Evolutionary conservation across 116 monocot genomes (phyloP).

Genomic region (Cymodocea nodosa): DNA sequence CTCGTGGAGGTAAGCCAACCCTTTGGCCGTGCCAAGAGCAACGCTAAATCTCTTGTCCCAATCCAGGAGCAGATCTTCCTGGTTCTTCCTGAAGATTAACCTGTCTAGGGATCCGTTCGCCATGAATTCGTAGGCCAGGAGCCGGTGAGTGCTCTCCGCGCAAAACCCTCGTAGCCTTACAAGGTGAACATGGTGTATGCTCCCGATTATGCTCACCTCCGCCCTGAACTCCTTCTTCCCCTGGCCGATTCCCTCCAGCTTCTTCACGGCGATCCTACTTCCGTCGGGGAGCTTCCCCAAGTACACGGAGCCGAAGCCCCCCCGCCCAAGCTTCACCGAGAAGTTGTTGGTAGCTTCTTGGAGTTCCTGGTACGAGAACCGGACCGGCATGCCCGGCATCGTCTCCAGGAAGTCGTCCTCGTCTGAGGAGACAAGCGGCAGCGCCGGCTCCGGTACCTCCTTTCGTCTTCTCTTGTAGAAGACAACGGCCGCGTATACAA

Average conservation of each 20-base stretch:
- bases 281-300: slow-evolving; percentile 56
- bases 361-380: slow-evolving; percentile 51
- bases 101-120: slow-evolving; percentile 55
- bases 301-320: slow-evolving; percentile 86
- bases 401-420: slow-evolving; percentile 36
- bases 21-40: slow-evolving; percentile 70
- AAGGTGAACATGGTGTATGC: slow-evolving; percentile 77
- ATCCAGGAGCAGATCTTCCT: slow-evolving; percentile 27
- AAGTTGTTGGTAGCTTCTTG: slow-evolving; percentile 55
- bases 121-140: slow-evolving; percentile 82
- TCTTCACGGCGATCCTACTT: slow-evolving; percentile 59
- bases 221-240: slow-evolving; percentile 77
- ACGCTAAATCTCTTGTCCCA: slow-evolving; percentile 51
- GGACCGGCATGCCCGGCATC: slow-evolving; percentile 42
- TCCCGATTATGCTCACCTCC: slow-evolving; percentile 70
- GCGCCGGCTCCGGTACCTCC: slow-evolving; percentile 11
- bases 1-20: slow-evolving; percentile 66
- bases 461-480: slow-evolving; percentile 4
- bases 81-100: slow-evolving; percentile 46
- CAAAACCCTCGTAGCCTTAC: slow-evolving; percentile 79
- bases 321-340: slow-evolving; percentile 51
- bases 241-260: slow-evolving; percentile 56
- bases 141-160: slow-evolving; percentile 53
- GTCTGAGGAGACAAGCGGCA: slow-evolving; percentile 16
- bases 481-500: slow-evolving; percentile 21